A percentile compares a stretch with the other conserved stretches of the same genome.
Conservation (phyloP, 2,329 filamentous ascomycete species). For the Emmonsiellopsis sp. region DNA sequence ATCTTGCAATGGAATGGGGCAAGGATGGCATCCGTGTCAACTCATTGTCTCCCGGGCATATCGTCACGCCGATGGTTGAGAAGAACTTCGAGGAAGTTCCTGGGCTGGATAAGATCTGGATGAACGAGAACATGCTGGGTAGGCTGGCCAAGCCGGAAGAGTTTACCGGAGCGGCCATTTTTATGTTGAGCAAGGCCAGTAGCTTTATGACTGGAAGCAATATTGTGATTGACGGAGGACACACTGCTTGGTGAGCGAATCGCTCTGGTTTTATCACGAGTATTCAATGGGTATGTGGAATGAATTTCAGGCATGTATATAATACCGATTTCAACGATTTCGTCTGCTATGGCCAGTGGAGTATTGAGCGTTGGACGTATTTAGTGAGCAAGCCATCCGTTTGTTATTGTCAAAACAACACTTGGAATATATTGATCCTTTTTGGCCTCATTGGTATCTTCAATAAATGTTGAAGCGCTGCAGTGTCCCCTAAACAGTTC, state of each 20-base stretch:
- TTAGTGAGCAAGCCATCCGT: too few relatives aligned
- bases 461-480: too few relatives aligned
- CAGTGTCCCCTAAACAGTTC: too few relatives aligned
- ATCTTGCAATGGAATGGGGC: constrained; percentile 45
- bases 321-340: background rate
- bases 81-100: constrained; percentile 63
- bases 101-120: constrained; percentile 41
- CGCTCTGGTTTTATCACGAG: background rate
- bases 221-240: constrained; percentile 62
- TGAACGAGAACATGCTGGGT: constrained; percentile 42
- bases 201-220: constrained; percentile 63
- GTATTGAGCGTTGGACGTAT: background rate
- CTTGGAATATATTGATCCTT: too few relatives aligned
- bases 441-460: too few relatives aligned
- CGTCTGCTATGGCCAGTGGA: background rate
- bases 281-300: too few relatives aligned
- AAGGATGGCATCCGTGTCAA: constrained; percentile 44
- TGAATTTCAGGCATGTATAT: background rate
- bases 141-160: constrained; percentile 47
- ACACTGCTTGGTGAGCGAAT: constrained; percentile 37
- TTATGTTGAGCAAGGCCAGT: constrained; percentile 57
- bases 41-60: constrained; percentile 44
- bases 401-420: too few relatives aligned
- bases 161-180: constrained; percentile 57
- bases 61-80: constrained; percentile 66